Base-by-base conservation (phyloP, 352 stramenopile genomes). In the Phytopythium oedochilum region DNA sequence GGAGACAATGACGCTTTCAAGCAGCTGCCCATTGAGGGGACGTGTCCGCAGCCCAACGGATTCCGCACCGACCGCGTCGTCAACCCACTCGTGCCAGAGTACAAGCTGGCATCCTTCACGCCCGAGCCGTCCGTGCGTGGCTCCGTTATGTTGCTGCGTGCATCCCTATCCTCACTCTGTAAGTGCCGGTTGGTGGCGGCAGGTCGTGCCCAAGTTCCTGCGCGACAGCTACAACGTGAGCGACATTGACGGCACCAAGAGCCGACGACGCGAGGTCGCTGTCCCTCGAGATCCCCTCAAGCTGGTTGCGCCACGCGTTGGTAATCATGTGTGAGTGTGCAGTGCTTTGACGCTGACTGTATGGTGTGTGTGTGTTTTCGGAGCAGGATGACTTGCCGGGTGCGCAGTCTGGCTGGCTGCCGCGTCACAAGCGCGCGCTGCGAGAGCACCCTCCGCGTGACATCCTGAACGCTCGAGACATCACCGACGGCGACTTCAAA, bases 221-320 rank as follows among this genome's bases (percentile, higher is more conserved):
- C 78, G 81, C 14, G 78, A 92, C 52, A 88, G 75, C 66, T 89
- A 87, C 61, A 74, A 85, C 53, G 77, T 89, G 39, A 71, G 59
- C 23, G 77, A 92, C 57, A 92, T 92, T 39, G 76, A 85, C 17
- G 81, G 81, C 44, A 88, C 81, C 17, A 72, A 51, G 14, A 75
- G 68, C 54, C 79, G 75, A 40, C 57, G 57, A 7, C 76, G 66
- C 14, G 54, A 74, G 35, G 68, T 83, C 22, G 45, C 59, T 12
- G 71, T 88, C 25, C 76, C 75, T 18, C 68, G 74, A 34, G 70
- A 81, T n/a, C 63, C 63, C 8, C 58, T 80, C 47, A 72, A 71
- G 26, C 49, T 87, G 55, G 66, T 81, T 57, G 57, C 29, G 6
- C 38, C 23, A 46, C 20, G 5, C 44, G 25, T 40, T 49, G 25